A percentile compares a stretch with the other conserved stretches of the same genome.
Conservation (phyloP, 148 eudicot genomes). For the Polygonum aviculare region DNA sequence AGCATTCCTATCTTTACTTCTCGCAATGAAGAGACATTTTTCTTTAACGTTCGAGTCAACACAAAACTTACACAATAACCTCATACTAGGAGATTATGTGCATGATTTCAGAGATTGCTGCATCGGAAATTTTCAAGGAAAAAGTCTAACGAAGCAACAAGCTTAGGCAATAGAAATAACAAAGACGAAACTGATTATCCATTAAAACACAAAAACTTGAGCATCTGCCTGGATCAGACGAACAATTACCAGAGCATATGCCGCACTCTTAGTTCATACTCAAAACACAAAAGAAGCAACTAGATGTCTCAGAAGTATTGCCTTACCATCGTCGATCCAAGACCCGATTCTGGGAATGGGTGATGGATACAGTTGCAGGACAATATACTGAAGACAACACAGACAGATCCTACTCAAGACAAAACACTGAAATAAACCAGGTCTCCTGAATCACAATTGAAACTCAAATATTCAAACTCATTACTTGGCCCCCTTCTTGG, state of each 20-base stretch:
- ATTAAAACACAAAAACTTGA: no score
- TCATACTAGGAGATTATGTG: no score
- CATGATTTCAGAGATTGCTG: no score
- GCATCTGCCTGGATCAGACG: not conserved
- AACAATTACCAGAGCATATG: not conserved
- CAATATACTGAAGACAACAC: not conserved
- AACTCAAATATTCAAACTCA: not conserved
- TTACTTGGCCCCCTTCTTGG: slow-evolving; percentile 31
- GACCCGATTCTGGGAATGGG: slow-evolving; percentile 9
- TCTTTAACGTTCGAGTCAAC: no score
- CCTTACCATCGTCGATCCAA: slow-evolving; percentile 9
- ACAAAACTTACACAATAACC: no score
- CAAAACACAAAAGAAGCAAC: no score
- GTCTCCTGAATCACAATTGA: not conserved
- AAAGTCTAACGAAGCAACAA: no score
- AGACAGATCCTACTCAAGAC: not conserved
- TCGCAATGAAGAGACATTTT: no score
- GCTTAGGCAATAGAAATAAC: no score
- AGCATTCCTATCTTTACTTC: no score
- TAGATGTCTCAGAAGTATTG: not conserved
- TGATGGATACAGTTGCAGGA: not conserved
- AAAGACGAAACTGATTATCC: no score
- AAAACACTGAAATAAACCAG: not conserved
- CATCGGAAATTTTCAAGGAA: no score
- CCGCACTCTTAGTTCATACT: not conserved